Conservation (phyloP, 352 stramenopile genomes). For the Peronospora destructor region DNA sequence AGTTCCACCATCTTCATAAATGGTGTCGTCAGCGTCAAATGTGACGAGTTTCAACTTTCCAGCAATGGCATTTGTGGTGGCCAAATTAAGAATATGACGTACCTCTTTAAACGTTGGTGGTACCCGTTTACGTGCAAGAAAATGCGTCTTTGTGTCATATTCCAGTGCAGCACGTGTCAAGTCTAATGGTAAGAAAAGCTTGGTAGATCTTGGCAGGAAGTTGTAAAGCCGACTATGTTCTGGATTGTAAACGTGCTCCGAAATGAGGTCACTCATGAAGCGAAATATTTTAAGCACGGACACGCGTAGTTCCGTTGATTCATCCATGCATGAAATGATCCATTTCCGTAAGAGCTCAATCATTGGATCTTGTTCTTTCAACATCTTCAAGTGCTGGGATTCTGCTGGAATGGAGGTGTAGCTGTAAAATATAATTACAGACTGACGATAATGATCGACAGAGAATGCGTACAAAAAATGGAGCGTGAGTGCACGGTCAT, state of each 20-base stretch:
- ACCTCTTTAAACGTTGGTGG: conserved; percentile 82
- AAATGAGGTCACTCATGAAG: conserved; percentile 71
- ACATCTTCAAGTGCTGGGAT: conserved; percentile 48
- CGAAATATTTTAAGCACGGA: conserved; percentile 62
- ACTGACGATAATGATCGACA: no score
- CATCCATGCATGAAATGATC: conserved; percentile 70
- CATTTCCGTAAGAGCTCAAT: conserved; percentile 81
- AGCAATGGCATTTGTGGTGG: conserved; percentile 66
- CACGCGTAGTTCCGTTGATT: conserved; percentile 51
- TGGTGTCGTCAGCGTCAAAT: conserved; percentile 83
- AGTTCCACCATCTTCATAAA: conserved; percentile 78
- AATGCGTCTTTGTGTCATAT: conserved; percentile 69
- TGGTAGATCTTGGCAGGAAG: conserved; percentile 55
- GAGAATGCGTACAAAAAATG: no score
- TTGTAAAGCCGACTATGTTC: conserved; percentile 45
- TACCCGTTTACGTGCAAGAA: conserved; percentile 72
- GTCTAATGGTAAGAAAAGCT: conserved; percentile 66
- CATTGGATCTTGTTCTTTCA: conserved; percentile 83
- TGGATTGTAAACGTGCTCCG: conserved; percentile 48
- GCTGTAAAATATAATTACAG: no score
- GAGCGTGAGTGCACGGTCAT: no score
- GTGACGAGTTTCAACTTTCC: conserved; percentile 74
- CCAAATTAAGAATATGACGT: conserved; percentile 78
- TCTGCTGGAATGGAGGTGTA: no score
- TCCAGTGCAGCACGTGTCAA: conserved; percentile 51